Evolutionary conservation across 306 rosid genomes (phyloP).

Genomic region (Mimosa pudica): DNA sequence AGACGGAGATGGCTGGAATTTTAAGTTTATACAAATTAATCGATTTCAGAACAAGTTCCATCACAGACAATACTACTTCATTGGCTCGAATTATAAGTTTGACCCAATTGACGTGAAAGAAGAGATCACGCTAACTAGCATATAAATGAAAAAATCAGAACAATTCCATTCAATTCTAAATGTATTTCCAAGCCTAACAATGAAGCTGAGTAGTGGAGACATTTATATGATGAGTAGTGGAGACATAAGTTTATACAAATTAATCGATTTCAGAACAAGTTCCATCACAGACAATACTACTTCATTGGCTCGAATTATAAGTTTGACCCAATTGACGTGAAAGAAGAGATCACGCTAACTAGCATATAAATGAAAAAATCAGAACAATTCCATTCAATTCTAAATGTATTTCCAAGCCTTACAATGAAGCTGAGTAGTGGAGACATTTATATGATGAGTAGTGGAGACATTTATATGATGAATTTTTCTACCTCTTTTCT

Average conservation of each 20-base stretch:
- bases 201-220: background rate
- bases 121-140: background rate
- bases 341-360: background rate
- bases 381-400: background rate
- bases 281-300: background rate
- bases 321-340: background rate
- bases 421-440: background rate
- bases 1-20: no score
- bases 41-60: background rate
- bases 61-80: background rate
- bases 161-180: background rate
- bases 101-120: background rate
- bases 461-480: background rate
- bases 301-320: background rate
- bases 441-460: background rate
- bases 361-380: background rate
- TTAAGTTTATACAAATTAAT: background rate
- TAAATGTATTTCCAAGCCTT: background rate
- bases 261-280: background rate
- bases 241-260: background rate
- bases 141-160: background rate
- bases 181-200: background rate
- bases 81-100: background rate
- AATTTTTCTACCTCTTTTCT: background rate
- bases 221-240: background rate